These are phyloP conservation scores for Coelastrella sp. DNA, from an alignment of 139 green algal species.

Conservation along the genomic window DNA sequence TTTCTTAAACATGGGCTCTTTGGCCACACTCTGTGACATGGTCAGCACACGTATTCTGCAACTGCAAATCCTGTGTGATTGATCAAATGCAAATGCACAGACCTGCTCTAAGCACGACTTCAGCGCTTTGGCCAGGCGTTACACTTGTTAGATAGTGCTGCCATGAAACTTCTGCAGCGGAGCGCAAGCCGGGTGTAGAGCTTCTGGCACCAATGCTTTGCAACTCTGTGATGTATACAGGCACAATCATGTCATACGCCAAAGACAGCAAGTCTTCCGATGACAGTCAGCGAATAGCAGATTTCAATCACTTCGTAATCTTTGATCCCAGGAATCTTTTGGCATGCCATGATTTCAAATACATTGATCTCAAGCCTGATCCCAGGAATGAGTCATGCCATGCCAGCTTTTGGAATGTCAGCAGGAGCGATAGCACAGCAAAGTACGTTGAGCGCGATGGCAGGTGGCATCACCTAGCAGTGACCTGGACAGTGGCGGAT, in stretches of 20 bases:
- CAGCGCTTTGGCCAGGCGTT: not conserved
- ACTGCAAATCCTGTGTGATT: no score
- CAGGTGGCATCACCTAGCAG: conserved; percentile 88
- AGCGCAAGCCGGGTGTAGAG: no score
- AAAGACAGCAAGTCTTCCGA: conserved; percentile 67
- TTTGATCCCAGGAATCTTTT: conserved; percentile 72
- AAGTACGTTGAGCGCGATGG: conserved; percentile 62
- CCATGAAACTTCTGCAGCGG: no score
- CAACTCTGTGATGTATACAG: conserved; percentile 46
- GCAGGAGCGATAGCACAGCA: conserved; percentile 29
- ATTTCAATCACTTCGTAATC: conserved; percentile 91
- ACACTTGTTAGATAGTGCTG: not conserved
- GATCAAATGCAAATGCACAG: no score
- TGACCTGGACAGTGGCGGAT: conserved; percentile 78
- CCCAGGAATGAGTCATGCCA: conserved; percentile 67
- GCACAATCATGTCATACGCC: conserved; percentile 85
- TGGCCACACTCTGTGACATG: no score
- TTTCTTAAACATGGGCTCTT: no score
- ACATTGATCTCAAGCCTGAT: conserved; percentile 82
- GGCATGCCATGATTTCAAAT: conserved; percentile 84
- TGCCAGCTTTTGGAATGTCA: conserved; percentile 44
- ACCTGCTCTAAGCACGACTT: not conserved
- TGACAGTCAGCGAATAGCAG: conserved; percentile 56
- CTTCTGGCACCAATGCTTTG: no score
- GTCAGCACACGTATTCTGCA: no score